Percentiles rank a stretch among this genome's conserved stretches.
phyloP scores from a whole-genome alignment of 164 flowering plant species.

The Piper betle region DNA sequence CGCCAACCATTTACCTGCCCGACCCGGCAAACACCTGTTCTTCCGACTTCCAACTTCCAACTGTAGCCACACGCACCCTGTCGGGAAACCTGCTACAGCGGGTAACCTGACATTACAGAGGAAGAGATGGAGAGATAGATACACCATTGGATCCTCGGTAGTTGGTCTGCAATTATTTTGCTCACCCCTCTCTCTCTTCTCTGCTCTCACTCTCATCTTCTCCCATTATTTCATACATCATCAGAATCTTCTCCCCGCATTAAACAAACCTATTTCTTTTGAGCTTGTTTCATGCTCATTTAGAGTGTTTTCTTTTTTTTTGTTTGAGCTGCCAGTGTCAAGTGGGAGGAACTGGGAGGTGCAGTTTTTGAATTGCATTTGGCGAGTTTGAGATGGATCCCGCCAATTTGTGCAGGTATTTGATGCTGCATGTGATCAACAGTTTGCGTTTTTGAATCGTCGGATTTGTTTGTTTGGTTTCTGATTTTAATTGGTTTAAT shows the following conservation, averaged over 20 bases:
- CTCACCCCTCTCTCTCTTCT: neutral
- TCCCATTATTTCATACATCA: neutral
- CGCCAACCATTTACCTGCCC: neutral
- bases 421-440: neutral
- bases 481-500: neutral
- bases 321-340: neutral
- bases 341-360: neutral
- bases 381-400: neutral
- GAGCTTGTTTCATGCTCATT: neutral
- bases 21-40: neutral
- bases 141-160: neutral
- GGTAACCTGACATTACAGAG: neutral
- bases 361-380: neutral
- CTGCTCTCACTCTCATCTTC: neutral
- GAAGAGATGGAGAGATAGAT: neutral
- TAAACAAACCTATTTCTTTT: neutral
- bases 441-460: too few species aligned
- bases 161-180: constrained; percentile 3
- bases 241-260: neutral
- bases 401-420: neutral
- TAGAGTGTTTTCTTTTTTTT: neutral
- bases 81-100: neutral
- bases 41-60: neutral
- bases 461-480: neutral
- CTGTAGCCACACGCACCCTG: neutral